Base-by-base conservation (phyloP, 768 basidiomycete species). In the Neoboletus magnificus region DNA sequence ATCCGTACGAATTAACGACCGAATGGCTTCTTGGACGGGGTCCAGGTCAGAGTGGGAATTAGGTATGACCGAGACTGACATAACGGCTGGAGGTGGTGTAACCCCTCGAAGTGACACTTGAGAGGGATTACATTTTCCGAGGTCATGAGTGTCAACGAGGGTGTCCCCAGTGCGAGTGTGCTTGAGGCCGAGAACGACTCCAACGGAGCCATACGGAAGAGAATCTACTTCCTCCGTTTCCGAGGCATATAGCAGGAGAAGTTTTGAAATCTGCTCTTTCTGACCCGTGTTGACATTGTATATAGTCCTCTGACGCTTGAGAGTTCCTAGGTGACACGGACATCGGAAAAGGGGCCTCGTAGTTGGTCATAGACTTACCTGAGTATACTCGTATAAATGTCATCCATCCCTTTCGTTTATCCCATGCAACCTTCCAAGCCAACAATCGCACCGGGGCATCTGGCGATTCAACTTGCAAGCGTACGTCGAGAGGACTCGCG, bases 381-480 rank as follows among this genome's bases (percentile, higher is more conserved):
- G 91, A 92, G 70, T 94, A 94, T 20, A 94, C 82, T 25, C 92
- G 79, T 37, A 94, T 86, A 66, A 92, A 94, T 2, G 92, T 93
- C 91, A 94, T 92, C 92, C 92, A 94, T 23, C 92, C 92, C 62
- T 79, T 80, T 54, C 74, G 82, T 55, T 84, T 84, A 64, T 94
- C 91, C 91, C 91, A 93, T 30, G 76, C 78, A 22, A 94, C 92
- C 67, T 94, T 94, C 92, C 93, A 94, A 3, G 89, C 92, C 27
- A 94, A 75, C 59, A 86, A 69, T 35, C 81, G 83, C 23, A 89
- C 64, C 1, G 84, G 82, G 0, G 78, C 66, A 51, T 81, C 80
- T 23, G 70, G 61, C 18, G 65, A 66, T 59, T 82, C 80, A 15
- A 61, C 62, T 41, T 78, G 76, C 49, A 80, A 76, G 29, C 71